Base-by-base conservation (phyloP, 2,329 filamentous ascomycete genomes). In the Cladophialophora carrionii region DNA sequence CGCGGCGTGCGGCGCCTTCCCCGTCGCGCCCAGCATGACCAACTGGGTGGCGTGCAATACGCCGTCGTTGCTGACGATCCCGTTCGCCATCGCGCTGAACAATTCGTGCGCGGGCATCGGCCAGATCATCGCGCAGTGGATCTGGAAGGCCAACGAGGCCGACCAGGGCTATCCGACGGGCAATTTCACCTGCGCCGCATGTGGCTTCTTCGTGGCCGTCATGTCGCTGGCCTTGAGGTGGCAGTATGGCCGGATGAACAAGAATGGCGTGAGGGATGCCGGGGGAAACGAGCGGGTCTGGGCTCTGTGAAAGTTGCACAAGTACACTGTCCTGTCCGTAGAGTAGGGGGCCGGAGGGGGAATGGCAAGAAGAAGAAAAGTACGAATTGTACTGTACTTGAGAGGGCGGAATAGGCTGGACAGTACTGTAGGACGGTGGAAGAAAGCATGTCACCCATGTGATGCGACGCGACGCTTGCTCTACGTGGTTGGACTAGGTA, bases 51-150 rank as follows among this genome's bases (percentile, higher is more conserved):
- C 85, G 8, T 86, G 85, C 48, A 91, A 91, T 72, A 79, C 90
- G 56, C 85, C 84, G 72, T 86, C 82, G 61, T 90, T 88, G 0
- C 85, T 85, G 0, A 83, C 87, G 0, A 85, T 85, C 0, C 88
- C 88, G 0, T 80, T 91, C 10, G 88, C 88, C 1, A 88, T 91
- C 62, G 89, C 88, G 0, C 76, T 91, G 67, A 90, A 91, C 68
- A 84, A 91, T 17, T 87, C 85, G 1, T 82, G 89, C 56, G 88
- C 87, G 0, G 88, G 87, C 0, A 81, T 88, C 0, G 88, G 89
- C 0, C 88, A 91, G 74, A 91, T 91, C 48, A 84, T 86, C 0
- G 89, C 88, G 0, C 87, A 90, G 0, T 91, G 88, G 88, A 90
- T 90, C 67, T 91, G 90, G 76, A 88, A 88, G 72, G 80, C 84